Evolutionary conservation across 2,329 filamentous ascomycete species (phyloP).

Genomic region (Talaromyces sp.): DNA sequence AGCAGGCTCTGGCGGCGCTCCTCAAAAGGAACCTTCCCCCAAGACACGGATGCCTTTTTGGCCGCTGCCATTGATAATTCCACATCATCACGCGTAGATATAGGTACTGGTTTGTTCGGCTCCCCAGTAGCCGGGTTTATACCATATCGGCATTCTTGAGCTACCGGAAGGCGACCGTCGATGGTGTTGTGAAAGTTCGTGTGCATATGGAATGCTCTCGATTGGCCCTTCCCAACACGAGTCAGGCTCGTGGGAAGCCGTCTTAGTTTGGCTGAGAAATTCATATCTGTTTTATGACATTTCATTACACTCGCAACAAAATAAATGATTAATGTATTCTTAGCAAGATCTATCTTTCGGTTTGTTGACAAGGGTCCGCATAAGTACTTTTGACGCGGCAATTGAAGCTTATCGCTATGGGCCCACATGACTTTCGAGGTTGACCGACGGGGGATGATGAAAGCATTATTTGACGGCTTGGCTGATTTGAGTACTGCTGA

Average conservation of each 20-base stretch:
- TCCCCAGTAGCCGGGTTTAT: background rate
- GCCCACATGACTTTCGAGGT: background rate
- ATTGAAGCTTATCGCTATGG: background rate
- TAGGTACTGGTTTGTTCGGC: background rate
- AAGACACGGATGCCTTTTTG: background rate
- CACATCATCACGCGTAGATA: background rate
- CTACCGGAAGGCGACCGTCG: background rate
- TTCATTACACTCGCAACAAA: too few relatives aligned
- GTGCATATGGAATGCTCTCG: background rate
- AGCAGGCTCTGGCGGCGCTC: background rate
- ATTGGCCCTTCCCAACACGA: background rate
- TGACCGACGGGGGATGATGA: background rate
- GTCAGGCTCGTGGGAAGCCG: background rate
- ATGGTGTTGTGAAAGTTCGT: background rate
- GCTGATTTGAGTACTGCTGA: too few relatives aligned
- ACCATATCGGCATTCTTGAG: background rate
- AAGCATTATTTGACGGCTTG: background rate
- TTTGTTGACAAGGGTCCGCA: background rate
- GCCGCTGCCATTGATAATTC: background rate
- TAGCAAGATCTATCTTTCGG: background rate
- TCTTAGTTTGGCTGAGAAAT: background rate
- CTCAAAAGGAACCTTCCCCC: background rate
- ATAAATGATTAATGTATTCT: background rate
- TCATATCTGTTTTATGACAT: background rate
- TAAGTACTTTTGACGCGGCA: background rate